Percentiles rank a stretch among this genome's conserved stretches.
These are phyloP conservation scores for Pecoramyces ruminantium DNA, from an alignment of 192 early-diverging fungal genomes.

Conservation along the genomic window DNA sequence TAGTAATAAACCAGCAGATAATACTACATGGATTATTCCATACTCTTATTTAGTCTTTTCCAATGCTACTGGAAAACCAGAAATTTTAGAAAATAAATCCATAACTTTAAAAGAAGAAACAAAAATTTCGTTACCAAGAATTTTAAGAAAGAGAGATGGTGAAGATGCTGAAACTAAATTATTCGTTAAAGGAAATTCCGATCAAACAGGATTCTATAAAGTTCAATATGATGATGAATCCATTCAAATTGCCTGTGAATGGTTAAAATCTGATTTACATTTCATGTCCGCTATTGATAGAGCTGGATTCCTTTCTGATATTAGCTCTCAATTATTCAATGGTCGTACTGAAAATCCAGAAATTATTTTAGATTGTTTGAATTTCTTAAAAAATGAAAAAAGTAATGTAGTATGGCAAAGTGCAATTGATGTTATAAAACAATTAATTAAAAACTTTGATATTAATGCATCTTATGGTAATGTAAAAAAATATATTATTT, in stretches of 20 bases:
- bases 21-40: not conserved
- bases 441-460: not conserved
- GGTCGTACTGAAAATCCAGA: not conserved
- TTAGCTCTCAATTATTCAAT: not conserved
- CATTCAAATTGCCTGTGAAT: not conserved
- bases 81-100: not conserved
- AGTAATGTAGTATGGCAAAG: not conserved
- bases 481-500: not conserved
- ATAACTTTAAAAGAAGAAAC: not conserved
- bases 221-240: not conserved
- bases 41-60: not conserved
- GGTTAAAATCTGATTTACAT: not conserved
- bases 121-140: not conserved
- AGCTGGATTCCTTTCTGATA: not conserved
- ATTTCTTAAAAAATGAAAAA: not conserved
- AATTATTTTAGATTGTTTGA: not conserved
- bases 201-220: not conserved
- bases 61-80: not conserved
- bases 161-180: not conserved
- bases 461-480: not conserved
- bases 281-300: not conserved
- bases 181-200: not conserved
- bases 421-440: not conserved
- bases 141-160: not conserved
- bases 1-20: not conserved